Base-by-base conservation (phyloP, 257 asterid genomes). In the Mentha longifolia region DNA sequence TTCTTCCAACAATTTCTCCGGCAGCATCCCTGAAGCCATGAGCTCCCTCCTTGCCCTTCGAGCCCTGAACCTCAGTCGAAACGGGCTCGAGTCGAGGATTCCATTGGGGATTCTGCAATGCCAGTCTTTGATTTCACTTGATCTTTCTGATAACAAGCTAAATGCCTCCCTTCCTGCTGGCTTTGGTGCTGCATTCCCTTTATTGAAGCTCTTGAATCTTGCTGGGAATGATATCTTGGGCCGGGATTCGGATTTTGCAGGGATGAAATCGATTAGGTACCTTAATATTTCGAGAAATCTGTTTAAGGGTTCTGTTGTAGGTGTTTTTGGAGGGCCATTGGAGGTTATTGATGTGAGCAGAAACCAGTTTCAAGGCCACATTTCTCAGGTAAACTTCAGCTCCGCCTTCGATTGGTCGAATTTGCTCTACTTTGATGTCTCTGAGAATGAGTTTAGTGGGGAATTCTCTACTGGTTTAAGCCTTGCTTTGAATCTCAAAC, bases 281-380 rank as follows among this genome's bases (percentile, higher is more conserved):
- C 82, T 94, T 14, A 91, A 94, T 33, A 66, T 94, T 66, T 94
- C 98, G 0, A 86, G 92, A 37, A 94, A 94, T 78, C 52, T 70
- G 71, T 91, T 89, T 33, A 72, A 78, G 77, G 98, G 98, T 65
- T 83, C 96, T 72, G 92, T 81, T 79, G 82, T 81, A 61, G 87
- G 85, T 50, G 71, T 86, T 56, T 86, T 88, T 76, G 82, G 68
- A 74, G 95, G 92, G 72, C 77, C 80, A 30, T n/a, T 85, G 66
- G 86, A 89, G 80, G 95, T 87, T 78, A 42, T 91, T 86, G 98
- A 93, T 83, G 68, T 93, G 87, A 93, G 97, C 88, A 89, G 82
- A 77, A 93, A 93, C 76, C 93, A 83, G 70, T 91, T 89, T 80
- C 88, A 91, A 77, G 97, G 96, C 46, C 88, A 82, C 70, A 78